These are phyloP conservation scores for Malassezia vespertilionis DNA, from an alignment of 1,284 basidiomycete species.

Conservation along the genomic window DNA sequence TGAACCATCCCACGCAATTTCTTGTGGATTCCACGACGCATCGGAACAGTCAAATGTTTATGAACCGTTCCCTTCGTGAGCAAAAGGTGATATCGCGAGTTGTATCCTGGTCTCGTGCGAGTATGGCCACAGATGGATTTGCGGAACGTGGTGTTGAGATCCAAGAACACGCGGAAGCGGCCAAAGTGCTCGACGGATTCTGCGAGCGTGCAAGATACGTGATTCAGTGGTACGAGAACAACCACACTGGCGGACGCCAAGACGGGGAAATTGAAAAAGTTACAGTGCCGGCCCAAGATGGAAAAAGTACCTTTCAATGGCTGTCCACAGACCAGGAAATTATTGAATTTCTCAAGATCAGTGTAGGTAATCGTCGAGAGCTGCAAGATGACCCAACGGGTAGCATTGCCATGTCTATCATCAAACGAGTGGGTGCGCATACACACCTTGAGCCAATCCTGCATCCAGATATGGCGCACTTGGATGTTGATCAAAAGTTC, in stretches of 20 bases:
- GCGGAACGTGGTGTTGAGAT: not conserved
- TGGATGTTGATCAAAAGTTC: not conserved
- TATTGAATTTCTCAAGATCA: constrained; percentile 58
- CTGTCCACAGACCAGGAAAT: constrained; percentile 57
- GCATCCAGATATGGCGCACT: constrained; percentile 4
- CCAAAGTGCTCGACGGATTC: constrained; percentile 22
- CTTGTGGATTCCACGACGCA: constrained; percentile 56
- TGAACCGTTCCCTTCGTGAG: constrained; percentile 60
- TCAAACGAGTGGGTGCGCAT: constrained; percentile 54
- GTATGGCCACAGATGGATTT: not conserved
- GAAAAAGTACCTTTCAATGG: constrained; percentile 50
- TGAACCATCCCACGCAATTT: constrained; percentile 59
- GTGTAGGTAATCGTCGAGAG: constrained; percentile 56
- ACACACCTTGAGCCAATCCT: constrained; percentile 16
- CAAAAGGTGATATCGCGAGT: constrained; percentile 56
- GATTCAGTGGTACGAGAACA: constrained; percentile 13
- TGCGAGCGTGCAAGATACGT: constrained; percentile 43
- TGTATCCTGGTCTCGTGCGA: constrained; percentile 52
- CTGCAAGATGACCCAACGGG: constrained; percentile 60
- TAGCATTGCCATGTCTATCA: constrained; percentile 54
- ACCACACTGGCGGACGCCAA: constrained; percentile 36
- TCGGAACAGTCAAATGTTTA: constrained; percentile 56
- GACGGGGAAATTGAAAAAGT: constrained; percentile 24
- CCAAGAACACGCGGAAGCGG: not conserved
- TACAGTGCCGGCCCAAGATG: constrained; percentile 24